Evolutionary conservation across 768 basidiomycete species (phyloP).

Genomic region (Gyrodon lividus): DNA sequence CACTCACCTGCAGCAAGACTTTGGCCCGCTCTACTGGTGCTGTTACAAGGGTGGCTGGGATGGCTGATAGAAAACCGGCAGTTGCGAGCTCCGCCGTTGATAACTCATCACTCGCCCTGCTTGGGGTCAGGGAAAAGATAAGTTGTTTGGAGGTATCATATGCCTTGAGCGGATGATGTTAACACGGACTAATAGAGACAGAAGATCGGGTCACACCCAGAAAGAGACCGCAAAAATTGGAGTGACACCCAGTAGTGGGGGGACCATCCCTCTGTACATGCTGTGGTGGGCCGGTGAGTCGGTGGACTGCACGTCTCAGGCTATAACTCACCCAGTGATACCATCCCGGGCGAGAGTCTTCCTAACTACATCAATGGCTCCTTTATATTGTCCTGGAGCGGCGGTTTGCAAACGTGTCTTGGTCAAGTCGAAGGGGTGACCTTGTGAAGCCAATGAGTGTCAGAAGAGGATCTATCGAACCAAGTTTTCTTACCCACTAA

Average conservation of each 20-base stretch:
- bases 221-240: constrained; percentile 98
- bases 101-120: constrained; percentile 60
- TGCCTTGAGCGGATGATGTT: constrained; percentile 48
- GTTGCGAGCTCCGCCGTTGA: constrained; percentile 79
- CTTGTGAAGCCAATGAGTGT: constrained; percentile 38
- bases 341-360: constrained; percentile 92
- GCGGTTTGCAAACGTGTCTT: constrained; percentile 97
- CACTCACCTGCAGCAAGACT: constrained; percentile 81
- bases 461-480: not conserved
- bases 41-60: constrained; percentile 90
- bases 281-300: constrained; percentile 37
- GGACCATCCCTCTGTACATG: constrained; percentile 90
- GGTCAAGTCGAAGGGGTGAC: constrained; percentile 97
- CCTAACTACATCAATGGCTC: constrained; percentile 91
- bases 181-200: constrained; percentile 6
- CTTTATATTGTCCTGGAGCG: constrained; percentile 80
- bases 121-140: constrained; percentile 77
- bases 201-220: constrained; percentile 61
- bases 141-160: constrained; percentile 92
- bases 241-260: constrained; percentile 90
- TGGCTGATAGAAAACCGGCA: constrained; percentile 92
- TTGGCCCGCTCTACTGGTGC: constrained; percentile 97
- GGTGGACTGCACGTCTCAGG: not conserved
- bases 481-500: constrained; percentile 68
- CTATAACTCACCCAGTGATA: constrained; percentile 64